phyloP scores from a whole-genome alignment of 768 basidiomycete genomes.

The Boletus subparvulus region DNA sequence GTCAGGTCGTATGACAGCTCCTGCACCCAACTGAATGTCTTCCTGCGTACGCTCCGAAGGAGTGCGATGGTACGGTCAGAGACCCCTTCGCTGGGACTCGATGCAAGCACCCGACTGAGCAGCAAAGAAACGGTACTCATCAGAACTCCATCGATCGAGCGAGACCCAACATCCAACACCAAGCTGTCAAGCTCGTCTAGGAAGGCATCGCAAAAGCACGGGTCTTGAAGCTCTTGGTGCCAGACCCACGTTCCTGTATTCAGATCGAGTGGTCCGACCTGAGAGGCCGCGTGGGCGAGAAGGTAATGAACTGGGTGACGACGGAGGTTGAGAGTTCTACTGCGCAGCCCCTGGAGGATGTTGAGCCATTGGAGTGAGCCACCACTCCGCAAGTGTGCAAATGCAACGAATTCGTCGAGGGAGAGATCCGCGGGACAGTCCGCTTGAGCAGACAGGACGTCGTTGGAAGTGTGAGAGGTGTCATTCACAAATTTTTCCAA shows the following conservation, averaged over 20 bases:
- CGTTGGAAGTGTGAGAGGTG: background rate
- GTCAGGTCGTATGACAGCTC: background rate
- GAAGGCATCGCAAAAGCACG: background rate
- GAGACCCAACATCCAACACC: background rate
- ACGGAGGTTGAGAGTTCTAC: background rate
- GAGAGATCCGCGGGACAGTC: background rate
- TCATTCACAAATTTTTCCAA: too few relatives aligned
- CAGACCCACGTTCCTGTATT: background rate
- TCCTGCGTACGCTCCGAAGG: background rate
- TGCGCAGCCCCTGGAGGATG: background rate
- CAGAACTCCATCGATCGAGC: background rate
- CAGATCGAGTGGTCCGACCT: slow-evolving; percentile 24
- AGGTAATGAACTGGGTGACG: background rate
- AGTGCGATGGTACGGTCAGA: background rate
- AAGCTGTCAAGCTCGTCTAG: background rate
- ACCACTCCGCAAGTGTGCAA: background rate
- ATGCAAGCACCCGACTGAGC: background rate
- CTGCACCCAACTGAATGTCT: background rate
- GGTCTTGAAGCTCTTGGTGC: background rate
- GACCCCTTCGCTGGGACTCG: background rate
- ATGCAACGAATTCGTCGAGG: background rate
- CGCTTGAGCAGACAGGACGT: background rate
- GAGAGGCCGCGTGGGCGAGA: background rate
- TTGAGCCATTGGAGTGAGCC: background rate
- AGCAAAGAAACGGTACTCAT: background rate